Evolutionary conservation across 2,329 filamentous ascomycete species (phyloP), one percentile per base, ranked within the genome.

Genomic region (Botrytis tulipae): DNA sequence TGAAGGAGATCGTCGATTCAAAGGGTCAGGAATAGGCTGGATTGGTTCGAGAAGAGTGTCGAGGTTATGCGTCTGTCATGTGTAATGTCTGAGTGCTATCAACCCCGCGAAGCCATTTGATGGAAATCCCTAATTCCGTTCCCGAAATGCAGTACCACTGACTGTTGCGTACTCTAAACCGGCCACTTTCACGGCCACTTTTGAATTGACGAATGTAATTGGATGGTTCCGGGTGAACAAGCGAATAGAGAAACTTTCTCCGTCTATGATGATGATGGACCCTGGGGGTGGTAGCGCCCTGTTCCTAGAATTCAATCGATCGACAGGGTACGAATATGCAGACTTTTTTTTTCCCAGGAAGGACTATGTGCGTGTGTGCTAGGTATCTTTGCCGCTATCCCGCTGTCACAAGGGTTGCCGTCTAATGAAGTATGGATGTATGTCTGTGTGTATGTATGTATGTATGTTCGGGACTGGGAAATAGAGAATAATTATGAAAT

Each of bases 1-100:
- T 40, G 46, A 40, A 51, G 44, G 63, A n/a, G 44, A 67, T 51
- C 63, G 63, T 37, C 63, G 63, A 67, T 67, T 18, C 14, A n/a
- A 51, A 37, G 20, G 63, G 14, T 4, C 20, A 40, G 40, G 35
- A 61, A 61, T 57, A 9, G 16, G 51, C 14, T 29, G 51, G 51
- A 57, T 57, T 32, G 22, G 16, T 42, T 40, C 37, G 25, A 42
- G 35, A 42, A 68, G 48, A 51, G 48, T 6, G 7, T 14, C 25
- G 25, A 51, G 25, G 48, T 25, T n/a, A 68, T 37, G 12, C 44
- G n/a, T 48, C 32, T 22, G 63, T 37, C 20, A 51, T 51, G 40
- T 25, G 46, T 32, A 25, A 32, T 66, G 29, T 48, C 20, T 46
- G 20, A 20, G 62, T 35, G n/a, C 29, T 20, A 40, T 9, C 8